Evolutionary conservation across 441 rosid genomes (phyloP), one percentile per base, ranked within the genome.

Genomic region (Raphanus hybrid): DNA sequence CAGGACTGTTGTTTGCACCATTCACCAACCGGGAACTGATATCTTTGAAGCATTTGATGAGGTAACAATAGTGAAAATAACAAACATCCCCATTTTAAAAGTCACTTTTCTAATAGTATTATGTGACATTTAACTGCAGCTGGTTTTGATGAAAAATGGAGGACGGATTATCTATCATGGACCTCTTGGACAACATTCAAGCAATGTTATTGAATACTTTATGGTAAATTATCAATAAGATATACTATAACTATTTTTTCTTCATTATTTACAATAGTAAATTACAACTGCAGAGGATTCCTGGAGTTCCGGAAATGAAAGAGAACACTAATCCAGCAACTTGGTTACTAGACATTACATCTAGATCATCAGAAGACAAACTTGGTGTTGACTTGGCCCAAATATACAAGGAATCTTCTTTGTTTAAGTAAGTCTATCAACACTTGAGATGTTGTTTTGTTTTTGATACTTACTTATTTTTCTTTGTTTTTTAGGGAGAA

Each of bases 11-110:
- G 88, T 85, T 10, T 86, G 90, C 85, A 88, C 91, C 1, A 86
- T 88, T 71, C 91, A 88, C 78, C 88, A 88, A 50, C 88, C 90
- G 2, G 73, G 91, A 58, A 82, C 83, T 8, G 90, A 86, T 52
- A 79, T 86, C 23, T 85, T 86, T 20, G 90, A 85, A 70, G 79
- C 86, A 3, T 86, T 87, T 70, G 87, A 86, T 16, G 88, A 89
- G 87, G 92, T 85, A 75, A 37, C 48, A 7, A 7, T 59, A 3
- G 0, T 58, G 5, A 23, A 23, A 34, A 0, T 43, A 59, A 5
- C 6, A 41, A 20, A 29, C 58, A 12, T 20, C 11, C 48, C 48
- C 55, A 15, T 18, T 7, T 15, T 9, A 9, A 8, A 41, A 8
- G 12, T 16, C 18, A 16, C 18, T 16, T 16, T 16, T 16, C 18